phyloP scores from a whole-genome alignment of 371 early-diverging fungal species.

The Mucor lusitanicus region DNA sequence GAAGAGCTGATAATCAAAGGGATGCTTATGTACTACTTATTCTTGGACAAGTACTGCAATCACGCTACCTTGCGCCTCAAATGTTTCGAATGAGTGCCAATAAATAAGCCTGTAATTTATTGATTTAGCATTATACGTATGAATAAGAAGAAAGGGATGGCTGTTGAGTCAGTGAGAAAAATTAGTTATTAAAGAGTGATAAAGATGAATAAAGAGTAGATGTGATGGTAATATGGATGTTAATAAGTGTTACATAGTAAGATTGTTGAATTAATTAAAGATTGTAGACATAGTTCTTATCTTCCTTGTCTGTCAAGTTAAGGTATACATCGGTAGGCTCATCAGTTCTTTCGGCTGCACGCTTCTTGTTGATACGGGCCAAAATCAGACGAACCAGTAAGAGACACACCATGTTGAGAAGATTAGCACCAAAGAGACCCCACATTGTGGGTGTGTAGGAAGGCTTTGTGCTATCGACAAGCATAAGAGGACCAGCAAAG shows the following conservation, averaged over 20 bases:
- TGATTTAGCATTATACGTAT: too few relatives aligned
- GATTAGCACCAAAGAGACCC: neutral
- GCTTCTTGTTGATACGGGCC: slow-evolving; percentile 3
- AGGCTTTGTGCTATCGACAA: slow-evolving; percentile 7
- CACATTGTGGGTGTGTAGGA: neutral
- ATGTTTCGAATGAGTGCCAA: too few relatives aligned
- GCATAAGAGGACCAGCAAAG: slow-evolving; percentile 40
- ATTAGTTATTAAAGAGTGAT: too few relatives aligned
- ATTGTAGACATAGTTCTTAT: slow-evolving; percentile 34
- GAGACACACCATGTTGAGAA: neutral
- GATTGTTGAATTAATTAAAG: slow-evolving; percentile 11
- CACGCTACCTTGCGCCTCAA: too few relatives aligned
- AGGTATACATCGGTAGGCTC: slow-evolving; percentile 20
- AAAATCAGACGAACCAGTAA: slow-evolving; percentile 1
- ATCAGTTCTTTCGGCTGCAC: neutral
- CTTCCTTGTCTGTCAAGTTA: slow-evolving; percentile 30
- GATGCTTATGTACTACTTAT: too few relatives aligned
- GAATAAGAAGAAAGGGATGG: too few relatives aligned
- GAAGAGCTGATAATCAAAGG: too few relatives aligned
- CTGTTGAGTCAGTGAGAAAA: too few relatives aligned
- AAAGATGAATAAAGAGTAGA: neutral
- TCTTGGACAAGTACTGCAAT: too few relatives aligned
- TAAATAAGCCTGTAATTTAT: too few relatives aligned
- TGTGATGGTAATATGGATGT: neutral
- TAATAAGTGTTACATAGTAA: too few relatives aligned